Base-by-base conservation (phyloP, 257 asterid genomes). In the Orobanche coerulescens region DNA sequence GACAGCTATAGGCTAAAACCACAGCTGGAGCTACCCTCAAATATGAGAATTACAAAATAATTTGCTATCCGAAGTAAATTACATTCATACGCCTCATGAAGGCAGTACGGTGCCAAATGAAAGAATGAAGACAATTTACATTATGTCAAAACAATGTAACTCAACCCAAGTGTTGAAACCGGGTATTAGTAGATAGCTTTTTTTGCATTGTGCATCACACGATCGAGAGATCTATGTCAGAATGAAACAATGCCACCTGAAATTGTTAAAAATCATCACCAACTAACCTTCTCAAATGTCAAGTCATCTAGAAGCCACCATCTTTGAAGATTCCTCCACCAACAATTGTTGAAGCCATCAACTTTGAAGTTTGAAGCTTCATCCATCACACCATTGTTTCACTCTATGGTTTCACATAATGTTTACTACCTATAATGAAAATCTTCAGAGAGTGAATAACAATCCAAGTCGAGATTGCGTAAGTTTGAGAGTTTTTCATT, bases 211-310 rank as follows among this genome's bases (percentile, higher is more conserved):
- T 54, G 59, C 59, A 31, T 50, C 46, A 34, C 46, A 36, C 19
- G 16, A 25, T 18, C 57, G 18, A 36, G 31, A 34, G n/a, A n/a
- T 36, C 42, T 23, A 36, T 36, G 12, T 37, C 46, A 56, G 57
- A n/a, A n/a, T n/a, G n/a, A 47, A 26, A 63, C 58, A 58, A 65
- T 13, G 72, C 68, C 64, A 43, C 65, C 72, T 65, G 72, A 60
- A 72, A 61, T 12, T n/a, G n/a, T n/a, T n/a, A n/a, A n/a, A n/a
- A n/a, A n/a, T n/a, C n/a, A n/a, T n/a, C n/a, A n/a, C n/a, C n/a
- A n/a, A n/a, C n/a, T n/a, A n/a, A n/a, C n/a, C n/a, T n/a, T n/a
- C n/a, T n/a, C n/a, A n/a, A n/a, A n/a, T n/a, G n/a, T n/a, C n/a
- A n/a, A n/a, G n/a, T n/a, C n/a, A n/a, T n/a, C n/a, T n/a, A n/a